phyloP scores from a whole-genome alignment of 352 stramenopile genomes.

The Pelagophyceae sp. region DNA sequence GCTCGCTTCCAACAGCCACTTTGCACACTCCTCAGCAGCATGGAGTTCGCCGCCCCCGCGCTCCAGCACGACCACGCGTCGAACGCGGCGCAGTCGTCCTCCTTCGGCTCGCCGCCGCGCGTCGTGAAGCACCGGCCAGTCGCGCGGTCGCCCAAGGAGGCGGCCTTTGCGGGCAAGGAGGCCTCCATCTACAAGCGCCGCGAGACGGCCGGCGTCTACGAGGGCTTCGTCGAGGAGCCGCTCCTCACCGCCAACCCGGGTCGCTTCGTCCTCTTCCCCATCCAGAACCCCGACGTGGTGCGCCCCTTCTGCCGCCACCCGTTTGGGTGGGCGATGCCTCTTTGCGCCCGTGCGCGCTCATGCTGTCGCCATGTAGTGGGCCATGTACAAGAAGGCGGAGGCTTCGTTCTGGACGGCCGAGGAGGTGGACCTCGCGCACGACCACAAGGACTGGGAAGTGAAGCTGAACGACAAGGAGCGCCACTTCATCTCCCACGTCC shows the following conservation, averaged over 20 bases:
- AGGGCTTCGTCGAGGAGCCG: constrained; percentile 54
- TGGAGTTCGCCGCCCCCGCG: no score
- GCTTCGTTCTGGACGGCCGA: constrained; percentile 98
- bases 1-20: no score
- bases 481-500: constrained; percentile 93
- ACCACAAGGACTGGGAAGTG: constrained; percentile 85
- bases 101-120: no score
- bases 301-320: background rate
- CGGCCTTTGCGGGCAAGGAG: background rate
- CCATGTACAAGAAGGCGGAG: constrained; percentile 99
- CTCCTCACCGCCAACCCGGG: constrained; percentile 87
- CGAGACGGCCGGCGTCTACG: background rate
- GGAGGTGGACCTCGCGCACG: constrained; percentile 90
- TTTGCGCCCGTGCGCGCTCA: constrained; percentile 10
- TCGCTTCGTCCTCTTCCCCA: constrained; percentile 93
- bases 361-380: constrained; percentile 54
- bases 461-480: constrained; percentile 83
- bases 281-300: constrained; percentile 85
- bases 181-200: background rate
- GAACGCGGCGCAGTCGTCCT: no score
- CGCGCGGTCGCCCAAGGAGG: no score
- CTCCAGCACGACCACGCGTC: no score
- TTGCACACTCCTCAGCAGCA: no score
- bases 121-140: no score
- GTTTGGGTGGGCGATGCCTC: no score